These are phyloP conservation scores for Lignosus rhinocerotis DNA, from an alignment of 1,284 basidiomycete genomes.

Conservation along the genomic window DNA sequence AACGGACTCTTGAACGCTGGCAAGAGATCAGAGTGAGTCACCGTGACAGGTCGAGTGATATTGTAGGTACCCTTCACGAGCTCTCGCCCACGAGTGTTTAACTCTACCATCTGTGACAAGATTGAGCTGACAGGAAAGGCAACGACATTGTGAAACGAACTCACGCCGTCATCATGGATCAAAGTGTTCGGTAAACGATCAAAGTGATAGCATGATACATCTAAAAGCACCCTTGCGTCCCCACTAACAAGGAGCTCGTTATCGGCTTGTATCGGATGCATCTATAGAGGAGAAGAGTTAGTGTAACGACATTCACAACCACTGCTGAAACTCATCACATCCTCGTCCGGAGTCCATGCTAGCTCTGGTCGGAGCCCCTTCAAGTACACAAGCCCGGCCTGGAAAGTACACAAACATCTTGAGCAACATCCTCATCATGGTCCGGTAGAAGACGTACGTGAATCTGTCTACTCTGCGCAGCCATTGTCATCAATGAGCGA, in stretches of 20 bases:
- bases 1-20: slow-evolving; percentile 2
- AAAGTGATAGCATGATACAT: not conserved
- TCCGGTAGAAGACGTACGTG: not conserved
- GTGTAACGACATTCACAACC: not conserved
- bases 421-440: not conserved
- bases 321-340: not conserved
- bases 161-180: not conserved
- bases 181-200: not conserved
- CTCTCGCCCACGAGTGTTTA: not conserved
- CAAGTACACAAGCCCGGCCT: not conserved
- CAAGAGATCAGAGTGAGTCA: not conserved
- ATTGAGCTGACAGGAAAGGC: not conserved
- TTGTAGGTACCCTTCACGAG: not conserved
- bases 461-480: not conserved
- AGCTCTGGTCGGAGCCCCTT: not conserved
- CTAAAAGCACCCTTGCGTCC: not conserved
- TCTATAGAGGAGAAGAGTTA: not conserved
- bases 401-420: not conserved
- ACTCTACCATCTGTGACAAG: not conserved
- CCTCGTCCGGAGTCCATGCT: not conserved
- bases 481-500: not conserved
- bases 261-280: not conserved
- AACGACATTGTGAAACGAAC: not conserved
- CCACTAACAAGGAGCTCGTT: not conserved
- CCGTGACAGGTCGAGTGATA: too few species aligned